Conservation (phyloP, 1,139 yeast species). For the Pichia sp. region DNA sequence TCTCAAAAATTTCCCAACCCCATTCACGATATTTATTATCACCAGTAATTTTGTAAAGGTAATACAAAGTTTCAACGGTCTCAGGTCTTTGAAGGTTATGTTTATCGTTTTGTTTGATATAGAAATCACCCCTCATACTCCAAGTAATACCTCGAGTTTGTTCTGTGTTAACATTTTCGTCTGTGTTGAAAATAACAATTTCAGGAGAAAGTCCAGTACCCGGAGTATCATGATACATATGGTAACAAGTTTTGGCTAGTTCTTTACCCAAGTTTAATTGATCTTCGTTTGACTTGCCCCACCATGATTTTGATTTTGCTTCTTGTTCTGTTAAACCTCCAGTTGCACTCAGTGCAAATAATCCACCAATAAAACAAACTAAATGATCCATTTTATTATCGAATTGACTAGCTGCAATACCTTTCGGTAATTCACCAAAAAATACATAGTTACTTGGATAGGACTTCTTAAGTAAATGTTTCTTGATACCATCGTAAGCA, state of each 20-base stretch:
- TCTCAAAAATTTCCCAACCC: slow-evolving; percentile 83
- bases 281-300: slow-evolving; percentile 42
- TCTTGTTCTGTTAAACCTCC: slow-evolving; percentile 54
- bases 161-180: slow-evolving; percentile 5
- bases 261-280: slow-evolving; percentile 72
- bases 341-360: slow-evolving; percentile 86
- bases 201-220: slow-evolving; percentile 83
- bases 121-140: slow-evolving; percentile 34
- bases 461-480: slow-evolving; percentile 55
- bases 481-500: slow-evolving; percentile 66
- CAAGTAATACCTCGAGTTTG: slow-evolving; percentile 12
- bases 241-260: slow-evolving; percentile 73
- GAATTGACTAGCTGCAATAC: slow-evolving; percentile 52
- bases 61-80: slow-evolving; percentile 83
- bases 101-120: slow-evolving; percentile 61
- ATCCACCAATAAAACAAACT: slow-evolving; percentile 89
- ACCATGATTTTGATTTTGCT: slow-evolving; percentile 38
- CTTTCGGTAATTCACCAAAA: slow-evolving; percentile 73
- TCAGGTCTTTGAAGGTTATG: slow-evolving; percentile 93
- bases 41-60: slow-evolving; percentile 72
- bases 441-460: slow-evolving; percentile 58
- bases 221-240: slow-evolving; percentile 65
- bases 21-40: slow-evolving; percentile 79
- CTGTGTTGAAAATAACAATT: slow-evolving; percentile 68
- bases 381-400: slow-evolving; percentile 89